Conservation (phyloP, 2,329 filamentous ascomycete genomes). For the Phaeoacremonium minimum region DNA sequence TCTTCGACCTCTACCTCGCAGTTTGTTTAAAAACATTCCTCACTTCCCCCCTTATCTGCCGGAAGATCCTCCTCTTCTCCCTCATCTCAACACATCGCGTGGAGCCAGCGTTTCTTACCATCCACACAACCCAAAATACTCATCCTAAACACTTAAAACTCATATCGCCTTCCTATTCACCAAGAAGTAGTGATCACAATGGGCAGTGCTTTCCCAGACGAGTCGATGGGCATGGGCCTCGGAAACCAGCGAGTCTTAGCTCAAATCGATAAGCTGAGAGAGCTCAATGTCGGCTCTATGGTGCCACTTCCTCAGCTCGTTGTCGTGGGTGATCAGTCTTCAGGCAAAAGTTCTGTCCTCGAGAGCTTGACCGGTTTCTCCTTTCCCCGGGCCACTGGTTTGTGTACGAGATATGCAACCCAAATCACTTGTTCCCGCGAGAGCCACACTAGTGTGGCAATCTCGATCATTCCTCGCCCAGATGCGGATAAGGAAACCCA, state of each 20-base stretch:
- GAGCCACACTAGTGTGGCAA: conserved; percentile 20
- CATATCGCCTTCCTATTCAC: too few species aligned
- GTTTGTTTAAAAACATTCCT: too few species aligned
- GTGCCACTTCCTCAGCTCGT: conserved; percentile 56
- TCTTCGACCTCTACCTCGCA: too few species aligned
- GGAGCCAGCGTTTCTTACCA: too few species aligned
- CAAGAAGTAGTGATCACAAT: too few species aligned
- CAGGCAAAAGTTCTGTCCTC: conserved; percentile 80
- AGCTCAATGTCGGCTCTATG: conserved; percentile 15
- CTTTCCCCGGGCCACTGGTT: conserved; percentile 36
- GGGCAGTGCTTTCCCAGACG: neutral
- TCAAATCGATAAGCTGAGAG: conserved; percentile 20
- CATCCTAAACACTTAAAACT: too few species aligned
- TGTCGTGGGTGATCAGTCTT: conserved; percentile 80
- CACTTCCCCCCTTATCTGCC: too few species aligned
- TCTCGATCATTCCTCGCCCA: conserved; percentile 35
- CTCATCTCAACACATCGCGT: too few species aligned
- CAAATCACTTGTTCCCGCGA: conserved; percentile 40
- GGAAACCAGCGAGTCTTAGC: conserved; percentile 14
- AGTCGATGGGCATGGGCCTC: conserved; percentile 4
- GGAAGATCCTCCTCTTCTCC: too few species aligned
- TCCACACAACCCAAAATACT: too few species aligned
- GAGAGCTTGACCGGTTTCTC: conserved; percentile 55
- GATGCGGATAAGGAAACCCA: conserved; percentile 13
- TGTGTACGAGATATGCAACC: conserved; percentile 46